Percentiles rank a stretch among this genome's conserved stretches.
phyloP scores from a whole-genome alignment of 257 asterid species.

The Solanum infundibuliforme region DNA sequence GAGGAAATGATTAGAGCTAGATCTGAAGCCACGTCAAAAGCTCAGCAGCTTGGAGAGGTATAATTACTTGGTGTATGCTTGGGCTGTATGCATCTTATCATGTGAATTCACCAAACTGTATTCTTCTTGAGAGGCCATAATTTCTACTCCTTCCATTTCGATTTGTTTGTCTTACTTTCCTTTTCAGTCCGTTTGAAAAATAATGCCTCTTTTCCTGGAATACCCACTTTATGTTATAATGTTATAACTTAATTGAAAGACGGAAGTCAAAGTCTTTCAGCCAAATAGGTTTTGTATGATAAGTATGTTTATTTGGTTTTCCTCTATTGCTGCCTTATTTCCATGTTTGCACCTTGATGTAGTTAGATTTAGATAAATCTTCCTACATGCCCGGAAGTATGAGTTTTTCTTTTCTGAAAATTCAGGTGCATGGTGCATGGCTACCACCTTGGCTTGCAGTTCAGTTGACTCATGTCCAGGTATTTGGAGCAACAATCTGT shows the following conservation, averaged over 20 bases:
- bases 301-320: background rate
- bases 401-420: background rate
- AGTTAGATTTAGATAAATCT: background rate
- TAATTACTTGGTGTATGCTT: background rate
- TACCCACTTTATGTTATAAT: background rate
- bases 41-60: slow-evolving; percentile 71
- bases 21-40: slow-evolving; percentile 55
- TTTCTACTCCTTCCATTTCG: background rate
- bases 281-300: background rate
- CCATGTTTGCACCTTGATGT: background rate
- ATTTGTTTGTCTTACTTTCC: background rate
- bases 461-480: slow-evolving; percentile 39
- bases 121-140: background rate
- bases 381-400: background rate
- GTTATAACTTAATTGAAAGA: background rate
- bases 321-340: background rate
- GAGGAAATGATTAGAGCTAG: slow-evolving; percentile 82
- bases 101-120: background rate
- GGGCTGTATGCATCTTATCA: background rate
- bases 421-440: slow-evolving; percentile 79
- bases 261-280: background rate
- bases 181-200: background rate
- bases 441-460: slow-evolving; percentile 83
- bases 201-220: background rate
- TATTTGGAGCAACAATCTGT: slow-evolving; percentile 4